phyloP scores from a whole-genome alignment of 75 land plant species.

The Pinus taeda region DNA sequence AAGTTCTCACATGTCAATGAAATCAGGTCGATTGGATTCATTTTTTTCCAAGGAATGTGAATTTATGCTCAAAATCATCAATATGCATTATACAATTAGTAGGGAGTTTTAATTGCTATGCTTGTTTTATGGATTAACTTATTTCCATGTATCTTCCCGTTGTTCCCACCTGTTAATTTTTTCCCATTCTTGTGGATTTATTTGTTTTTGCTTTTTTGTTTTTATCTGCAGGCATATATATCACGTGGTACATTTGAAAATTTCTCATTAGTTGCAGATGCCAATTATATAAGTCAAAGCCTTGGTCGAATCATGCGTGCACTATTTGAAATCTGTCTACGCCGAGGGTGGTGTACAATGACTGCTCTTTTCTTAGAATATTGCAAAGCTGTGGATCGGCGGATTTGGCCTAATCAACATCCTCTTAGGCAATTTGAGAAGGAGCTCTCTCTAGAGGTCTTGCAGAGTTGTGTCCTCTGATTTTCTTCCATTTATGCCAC shows the following conservation, averaged over 20 bases:
- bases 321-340: constrained; percentile 92
- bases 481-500: background rate
- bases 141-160: too few species aligned
- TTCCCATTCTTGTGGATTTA: too few species aligned
- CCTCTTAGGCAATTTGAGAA: constrained; percentile 92
- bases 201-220: too few species aligned
- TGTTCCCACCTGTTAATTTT: too few species aligned
- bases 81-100: too few species aligned
- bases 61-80: too few species aligned
- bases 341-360: constrained; percentile 96
- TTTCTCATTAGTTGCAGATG: constrained; percentile 91
- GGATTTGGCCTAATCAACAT: constrained; percentile 97
- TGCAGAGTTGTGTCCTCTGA: background rate
- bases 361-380: constrained; percentile 77
- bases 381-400: constrained; percentile 98
- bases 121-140: too few species aligned
- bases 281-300: constrained; percentile 95
- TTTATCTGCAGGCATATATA: constrained; percentile 61
- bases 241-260: constrained; percentile 76
- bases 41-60: too few species aligned
- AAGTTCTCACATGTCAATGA: too few species aligned
- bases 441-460: constrained; percentile 75
- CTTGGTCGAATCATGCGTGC: constrained; percentile 97
- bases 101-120: too few species aligned
- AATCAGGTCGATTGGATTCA: too few species aligned